phyloP scores from a whole-genome alignment of 805 yeast genomes.

The Ascoidea asiatica region DNA sequence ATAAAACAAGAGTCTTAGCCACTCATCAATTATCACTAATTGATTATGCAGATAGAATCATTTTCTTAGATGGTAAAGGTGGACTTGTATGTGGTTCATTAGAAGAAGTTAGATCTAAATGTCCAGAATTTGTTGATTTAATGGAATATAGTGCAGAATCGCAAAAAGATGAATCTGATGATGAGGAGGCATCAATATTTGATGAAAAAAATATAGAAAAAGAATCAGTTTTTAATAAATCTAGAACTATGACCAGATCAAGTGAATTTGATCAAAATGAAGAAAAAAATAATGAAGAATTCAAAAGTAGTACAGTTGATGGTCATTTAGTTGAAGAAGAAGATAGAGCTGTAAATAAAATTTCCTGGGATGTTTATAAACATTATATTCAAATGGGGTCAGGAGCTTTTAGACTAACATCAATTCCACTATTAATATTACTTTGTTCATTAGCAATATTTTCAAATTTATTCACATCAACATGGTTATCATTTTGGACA shows the following conservation, averaged over 20 bases:
- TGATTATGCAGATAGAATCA: conserved; percentile 44
- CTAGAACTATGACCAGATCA: too few relatives aligned
- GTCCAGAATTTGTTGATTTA: conserved; percentile 29
- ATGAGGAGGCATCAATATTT: too few relatives aligned
- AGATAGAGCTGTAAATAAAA: conserved; percentile 11
- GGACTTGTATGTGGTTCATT: conserved; percentile 35
- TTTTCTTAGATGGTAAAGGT: conserved; percentile 43
- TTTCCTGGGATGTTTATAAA: conserved; percentile 21
- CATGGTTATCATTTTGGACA: conserved; percentile 75
- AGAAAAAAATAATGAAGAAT: conserved; percentile 8
- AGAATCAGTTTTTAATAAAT: neutral
- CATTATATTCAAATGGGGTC: conserved; percentile 33
- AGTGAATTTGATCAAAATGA: conserved; percentile 2
- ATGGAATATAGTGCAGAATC: conserved; percentile 22
- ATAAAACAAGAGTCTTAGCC: conserved; percentile 52
- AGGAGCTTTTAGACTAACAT: conserved; percentile 21
- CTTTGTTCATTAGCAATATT: conserved; percentile 25
- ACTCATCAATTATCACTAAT: conserved; percentile 64
- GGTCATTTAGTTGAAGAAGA: conserved; percentile 6
- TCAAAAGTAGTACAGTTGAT: neutral
- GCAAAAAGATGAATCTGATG: conserved; percentile 16
- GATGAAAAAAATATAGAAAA: too few relatives aligned
- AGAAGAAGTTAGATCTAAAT: conserved; percentile 27
- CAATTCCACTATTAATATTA: conserved; percentile 17
- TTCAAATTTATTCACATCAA: conserved; percentile 42